These are phyloP conservation scores for Melanopsichium pennsylvanicum DNA, from an alignment of 1,284 basidiomycete genomes.

Conservation along the genomic window DNA sequence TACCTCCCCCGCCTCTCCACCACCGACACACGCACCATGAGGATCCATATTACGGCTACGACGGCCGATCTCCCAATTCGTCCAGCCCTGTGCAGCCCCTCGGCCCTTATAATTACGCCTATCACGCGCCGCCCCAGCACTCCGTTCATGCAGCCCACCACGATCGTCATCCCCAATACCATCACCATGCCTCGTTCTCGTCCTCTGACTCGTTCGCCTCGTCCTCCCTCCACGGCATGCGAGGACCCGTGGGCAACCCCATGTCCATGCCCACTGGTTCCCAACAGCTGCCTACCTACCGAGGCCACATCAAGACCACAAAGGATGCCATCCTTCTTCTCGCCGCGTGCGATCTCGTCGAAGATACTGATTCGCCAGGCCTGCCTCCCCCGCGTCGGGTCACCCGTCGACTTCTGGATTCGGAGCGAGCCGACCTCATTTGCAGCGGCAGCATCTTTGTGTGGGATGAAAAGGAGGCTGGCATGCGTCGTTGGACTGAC, in stretches of 20 bases:
- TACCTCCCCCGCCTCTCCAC: conserved; percentile 41
- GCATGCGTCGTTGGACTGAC: conserved; percentile 70
- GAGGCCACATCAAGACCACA: conserved; percentile 62
- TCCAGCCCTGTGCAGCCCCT: conserved; percentile 14
- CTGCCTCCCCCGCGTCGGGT: conserved; percentile 56
- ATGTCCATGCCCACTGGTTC: conserved; percentile 26
- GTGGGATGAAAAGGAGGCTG: conserved; percentile 65
- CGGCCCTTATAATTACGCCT: conserved; percentile 12
- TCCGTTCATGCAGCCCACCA: conserved; percentile 14
- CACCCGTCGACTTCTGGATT: conserved; percentile 58
- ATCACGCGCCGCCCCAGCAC: conserved; percentile 23
- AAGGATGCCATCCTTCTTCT: conserved; percentile 62
- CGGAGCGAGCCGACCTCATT: conserved; percentile 59
- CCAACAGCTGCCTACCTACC: conserved; percentile 59
- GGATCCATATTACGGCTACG: conserved; percentile 24
- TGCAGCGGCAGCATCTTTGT: conserved; percentile 62
- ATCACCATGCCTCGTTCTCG: conserved; percentile 29
- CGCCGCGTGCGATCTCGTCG: conserved; percentile 59
- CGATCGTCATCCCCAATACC: conserved; percentile 15
- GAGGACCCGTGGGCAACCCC: conserved; percentile 11
- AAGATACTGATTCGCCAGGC: conserved; percentile 21
- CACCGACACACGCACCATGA: conserved; percentile 22
- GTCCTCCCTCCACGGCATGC: conserved; percentile 27
- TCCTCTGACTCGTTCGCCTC: conserved; percentile 18
- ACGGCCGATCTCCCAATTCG: conserved; percentile 13